Conservation (phyloP, 148 eudicot species). For the Heliamphora exappendiculata region DNA sequence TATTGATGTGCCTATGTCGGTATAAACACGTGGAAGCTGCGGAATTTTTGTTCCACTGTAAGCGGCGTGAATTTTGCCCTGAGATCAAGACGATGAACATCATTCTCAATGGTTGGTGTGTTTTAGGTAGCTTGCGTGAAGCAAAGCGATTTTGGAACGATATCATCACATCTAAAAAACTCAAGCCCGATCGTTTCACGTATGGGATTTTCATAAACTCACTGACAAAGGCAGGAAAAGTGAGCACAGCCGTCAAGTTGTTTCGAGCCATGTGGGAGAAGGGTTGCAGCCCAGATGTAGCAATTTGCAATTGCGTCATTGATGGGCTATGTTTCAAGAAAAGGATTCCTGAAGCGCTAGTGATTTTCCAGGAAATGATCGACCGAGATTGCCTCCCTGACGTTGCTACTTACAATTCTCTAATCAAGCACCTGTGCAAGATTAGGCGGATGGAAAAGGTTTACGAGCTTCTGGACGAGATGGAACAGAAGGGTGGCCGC, state of each 20-base stretch:
- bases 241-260: conserved; percentile 46
- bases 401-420: conserved; percentile 60
- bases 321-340: conserved; percentile 84
- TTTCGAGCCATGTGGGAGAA: conserved; percentile 59
- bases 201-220: conserved; percentile 68
- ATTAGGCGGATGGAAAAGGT: conserved; percentile 58
- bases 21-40: conserved; percentile 76
- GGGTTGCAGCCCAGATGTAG: conserved; percentile 57
- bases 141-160: conserved; percentile 81
- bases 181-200: conserved; percentile 52
- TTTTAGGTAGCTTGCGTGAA: conserved; percentile 57
- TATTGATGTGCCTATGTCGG: conserved; percentile 57
- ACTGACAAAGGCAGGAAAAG: conserved; percentile 62
- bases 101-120: conserved; percentile 84
- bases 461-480: conserved; percentile 47
- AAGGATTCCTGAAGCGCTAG: conserved; percentile 61
- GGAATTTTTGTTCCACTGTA: conserved; percentile 55
- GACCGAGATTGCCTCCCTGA: conserved; percentile 45
- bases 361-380: conserved; percentile 47
- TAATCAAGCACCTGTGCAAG: conserved; percentile 67
- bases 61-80: conserved; percentile 37
- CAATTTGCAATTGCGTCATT: conserved; percentile 60
- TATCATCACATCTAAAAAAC: conserved; percentile 36
- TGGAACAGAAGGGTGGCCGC: conserved; percentile 57
- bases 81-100: conserved; percentile 71